Evolutionary conservation across 306 rosid species (phyloP), one percentile per base, ranked within the genome.

Genomic region (Castanea crenata): DNA sequence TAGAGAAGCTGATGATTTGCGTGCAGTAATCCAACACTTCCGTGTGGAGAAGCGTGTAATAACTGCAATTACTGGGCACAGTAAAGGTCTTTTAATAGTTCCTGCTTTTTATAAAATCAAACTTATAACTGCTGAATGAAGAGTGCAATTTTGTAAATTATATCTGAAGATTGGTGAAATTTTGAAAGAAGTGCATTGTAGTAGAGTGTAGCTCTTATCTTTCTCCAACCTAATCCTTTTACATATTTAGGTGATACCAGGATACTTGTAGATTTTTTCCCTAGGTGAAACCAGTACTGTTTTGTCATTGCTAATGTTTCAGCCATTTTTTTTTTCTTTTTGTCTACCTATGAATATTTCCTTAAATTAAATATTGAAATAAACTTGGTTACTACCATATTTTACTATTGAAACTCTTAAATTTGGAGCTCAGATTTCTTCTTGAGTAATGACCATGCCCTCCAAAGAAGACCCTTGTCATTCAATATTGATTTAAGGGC

Each of bases 1-100:
- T 64, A 90, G 97, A 83, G 97, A 92, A 83, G 90, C 90, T 68
- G 95, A 88, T 71, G 99, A 94, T 79, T 77, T 92, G 77, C 86
- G 87, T 29, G 87, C 92, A 62, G 92, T 90, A 38, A 87, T 91
- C 41, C 90, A 86, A 81, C 83, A 91, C 84, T 94, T 92, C 84
- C 89, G 70, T 0, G 77, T 80, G 79, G 77, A 84, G 81, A 83
- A 90, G 71, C 87, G 61, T 67, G 65, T 69, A 52, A 78, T 88
- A 75, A 62, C 68, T n/a, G 88, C 99, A 69, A 87, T 94, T 74
- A 79, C 91, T 83, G 97, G 97, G 69, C 97, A 94, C 86, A 91
- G 99, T 79, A 92, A 92, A 91, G 99, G 97, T 94, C 75, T 80
- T 80, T 76, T 46, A 71, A 54, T 73, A 52, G 34, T 19, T 25